These are phyloP conservation scores for Phytophthora citricola DNA, from an alignment of 352 stramenopile species.

Conservation along the genomic window DNA sequence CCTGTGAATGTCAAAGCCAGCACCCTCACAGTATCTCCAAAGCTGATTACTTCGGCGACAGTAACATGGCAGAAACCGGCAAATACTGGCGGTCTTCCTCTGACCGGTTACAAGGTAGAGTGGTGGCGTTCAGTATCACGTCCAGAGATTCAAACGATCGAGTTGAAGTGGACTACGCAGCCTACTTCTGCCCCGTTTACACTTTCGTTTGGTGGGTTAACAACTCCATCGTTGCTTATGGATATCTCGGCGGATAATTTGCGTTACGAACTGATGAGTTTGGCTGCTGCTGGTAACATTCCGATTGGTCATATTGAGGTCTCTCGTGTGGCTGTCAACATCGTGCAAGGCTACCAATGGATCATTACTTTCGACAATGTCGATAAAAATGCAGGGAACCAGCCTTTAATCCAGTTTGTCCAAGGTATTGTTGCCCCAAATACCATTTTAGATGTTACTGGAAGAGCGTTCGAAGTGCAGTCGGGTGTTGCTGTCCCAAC, in stretches of 20 bases:
- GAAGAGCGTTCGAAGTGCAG: slow-evolving; percentile 57
- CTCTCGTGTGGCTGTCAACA: slow-evolving; percentile 60
- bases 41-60: slow-evolving; percentile 62
- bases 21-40: slow-evolving; percentile 48
- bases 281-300: slow-evolving; percentile 48
- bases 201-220: slow-evolving; percentile 81
- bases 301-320: slow-evolving; percentile 62
- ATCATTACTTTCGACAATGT: slow-evolving; percentile 68
- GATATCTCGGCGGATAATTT: slow-evolving; percentile 85
- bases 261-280: slow-evolving; percentile 88
- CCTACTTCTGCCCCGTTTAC: slow-evolving; percentile 64
- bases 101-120: slow-evolving; percentile 87
- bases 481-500: slow-evolving; percentile 52
- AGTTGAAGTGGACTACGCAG: slow-evolving; percentile 77
- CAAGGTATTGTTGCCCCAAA: slow-evolving; percentile 20
- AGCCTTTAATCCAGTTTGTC: slow-evolving; percentile 70
- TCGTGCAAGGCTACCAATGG: slow-evolving; percentile 79
- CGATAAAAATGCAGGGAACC: slow-evolving; percentile 50
- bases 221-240: slow-evolving; percentile 72
- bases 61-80: slow-evolving; percentile 79
- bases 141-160: slow-evolving; percentile 86
- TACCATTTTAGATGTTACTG: slow-evolving; percentile 32
- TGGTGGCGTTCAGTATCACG: slow-evolving; percentile 70
- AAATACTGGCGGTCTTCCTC: slow-evolving; percentile 56
- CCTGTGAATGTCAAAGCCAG: slow-evolving; percentile 69